Evolutionary conservation across 768 basidiomycete genomes (phyloP).

Genomic region (Hygrophoropsis aurantiaca): DNA sequence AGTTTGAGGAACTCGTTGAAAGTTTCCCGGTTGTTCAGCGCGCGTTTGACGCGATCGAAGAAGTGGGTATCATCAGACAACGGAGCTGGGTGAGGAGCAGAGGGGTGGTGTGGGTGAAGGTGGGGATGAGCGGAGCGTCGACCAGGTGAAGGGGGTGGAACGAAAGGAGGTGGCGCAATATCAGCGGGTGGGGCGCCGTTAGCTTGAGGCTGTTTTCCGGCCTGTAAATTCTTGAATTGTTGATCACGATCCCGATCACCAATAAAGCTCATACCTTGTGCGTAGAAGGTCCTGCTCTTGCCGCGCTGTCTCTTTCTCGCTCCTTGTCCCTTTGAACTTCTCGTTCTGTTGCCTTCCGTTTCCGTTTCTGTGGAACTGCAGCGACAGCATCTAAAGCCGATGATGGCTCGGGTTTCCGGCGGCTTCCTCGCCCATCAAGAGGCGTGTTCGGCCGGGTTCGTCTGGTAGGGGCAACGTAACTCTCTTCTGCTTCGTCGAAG

Average conservation of each 20-base stretch:
- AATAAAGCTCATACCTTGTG: constrained; percentile 26
- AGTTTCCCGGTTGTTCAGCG: constrained; percentile 69
- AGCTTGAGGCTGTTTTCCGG: constrained; percentile 17
- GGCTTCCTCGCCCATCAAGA: constrained; percentile 32
- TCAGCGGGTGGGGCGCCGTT: neutral
- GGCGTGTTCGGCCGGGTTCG: constrained; percentile 37
- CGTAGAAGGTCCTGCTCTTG: constrained; percentile 16
- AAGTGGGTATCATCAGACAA: constrained; percentile 70
- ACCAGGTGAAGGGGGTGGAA: neutral
- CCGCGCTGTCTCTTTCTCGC: constrained; percentile 32
- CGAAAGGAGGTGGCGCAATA: neutral
- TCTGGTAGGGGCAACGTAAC: constrained; percentile 26
- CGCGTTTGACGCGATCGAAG: constrained; percentile 86
- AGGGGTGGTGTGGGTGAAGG: constrained; percentile 17
- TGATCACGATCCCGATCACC: neutral
- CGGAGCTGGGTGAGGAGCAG: constrained; percentile 17
- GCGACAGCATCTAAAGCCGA: constrained; percentile 34
- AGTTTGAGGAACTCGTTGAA: constrained; percentile 96
- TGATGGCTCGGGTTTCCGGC: constrained; percentile 49
- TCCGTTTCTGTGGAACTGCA: constrained; percentile 61
- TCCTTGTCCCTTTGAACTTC: no score
- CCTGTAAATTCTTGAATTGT: no score
- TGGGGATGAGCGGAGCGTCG: neutral
- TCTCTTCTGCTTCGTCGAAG: constrained; percentile 43
- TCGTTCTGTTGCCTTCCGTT: constrained; percentile 55